Evolutionary conservation across 2,329 filamentous ascomycete genomes (phyloP), one percentile per base, ranked within the genome.

Genomic region (Trichoderma lentiforme): DNA sequence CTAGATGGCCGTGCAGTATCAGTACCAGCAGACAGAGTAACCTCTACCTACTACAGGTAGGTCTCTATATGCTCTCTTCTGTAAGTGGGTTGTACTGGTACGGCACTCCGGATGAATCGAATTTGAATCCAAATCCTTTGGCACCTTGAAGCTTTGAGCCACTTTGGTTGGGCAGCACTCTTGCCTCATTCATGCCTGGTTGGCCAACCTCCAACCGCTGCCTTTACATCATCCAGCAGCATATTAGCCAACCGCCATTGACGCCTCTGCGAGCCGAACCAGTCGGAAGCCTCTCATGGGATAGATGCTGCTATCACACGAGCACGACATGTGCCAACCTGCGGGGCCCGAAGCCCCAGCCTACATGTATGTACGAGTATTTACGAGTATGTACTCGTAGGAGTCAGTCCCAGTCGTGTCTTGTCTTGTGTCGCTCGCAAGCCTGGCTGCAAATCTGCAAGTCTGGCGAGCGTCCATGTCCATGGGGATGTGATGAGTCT

Each of bases 241-340:
- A 34, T 30, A 30, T 61, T 26, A 57, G 66, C 66, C 66, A 69
- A 61, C 66, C 66, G 66, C 53, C 56, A 36, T 36, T 26, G 67
- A 43, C 56, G 26, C 66, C 47, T 43, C 56, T 57, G 28, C 18
- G 36, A 70, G 30, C 67, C 67, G 67, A 70, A n/a, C 67, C 67
- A 70, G 67, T 70, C 67, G 67, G 67, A 70, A 53, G 34, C 57
- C 34, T 14, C 24, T 70, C 39, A 47, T 21, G 56, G 36, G n/a
- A 62, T 34, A 47, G 66, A 51, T 66, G 63, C 28, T 63, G 36
- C 67, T 26, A 70, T 70, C 67, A 70, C 67, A 70, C 67, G 67
- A 70, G 67, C 67, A 70, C 67, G 67, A 58, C 57, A 70, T 70
- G 56, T 70, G 57, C 67, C 57, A 70, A 58, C 39, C 67, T 70